Base-by-base conservation (phyloP, 345 rosid genomes). In the Jatropha curcas region DNA sequence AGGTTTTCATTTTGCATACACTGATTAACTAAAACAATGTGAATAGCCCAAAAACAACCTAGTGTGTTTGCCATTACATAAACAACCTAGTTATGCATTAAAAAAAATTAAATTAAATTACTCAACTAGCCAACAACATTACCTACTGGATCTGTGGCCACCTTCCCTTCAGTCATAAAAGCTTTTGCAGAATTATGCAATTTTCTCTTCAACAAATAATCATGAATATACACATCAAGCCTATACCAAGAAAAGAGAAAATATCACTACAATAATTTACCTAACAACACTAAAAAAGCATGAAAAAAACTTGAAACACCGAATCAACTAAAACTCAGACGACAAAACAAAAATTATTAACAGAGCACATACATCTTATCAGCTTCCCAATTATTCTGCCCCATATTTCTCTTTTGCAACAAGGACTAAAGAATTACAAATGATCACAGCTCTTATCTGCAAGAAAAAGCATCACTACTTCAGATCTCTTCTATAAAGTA, bases 201-300 rank as follows among this genome's bases (percentile, higher is more conserved):
- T 73, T 89, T 89, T 61, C 88, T 85, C 82, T 89, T 89, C 79
- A 89, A 68, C 74, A 89, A 72, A 67, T 89, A 89, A 82, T 89
- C 94, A 59, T 88, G 85, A 77, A 89, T 89, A 73, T 89, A 89
- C 22, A 89, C 92, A 75, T 88, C 94, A 70, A 89, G 94, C 89
- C 90, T 89, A 68, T 13, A 75, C 48, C 35, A 53, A 37, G 30
- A 71, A 37, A 50, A 71, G 10, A 25, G 17, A 7, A 59, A 25
- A 34, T 56, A 35, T 48, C 34, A 58, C 55, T 16, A 70, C 50
- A 34, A 5, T 20, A 12, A 17, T 19, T n/a, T 43, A n/a, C 2
- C 41, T 20, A 27, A 41, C 22, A 33, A 61, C 31, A 55, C 39
- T n/a, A 9, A 45, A 50, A 65, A 4, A 25, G 17, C 48, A 22